phyloP scores from a whole-genome alignment of 2,329 filamentous ascomycete genomes.

The Epichloe coenophiala region DNA sequence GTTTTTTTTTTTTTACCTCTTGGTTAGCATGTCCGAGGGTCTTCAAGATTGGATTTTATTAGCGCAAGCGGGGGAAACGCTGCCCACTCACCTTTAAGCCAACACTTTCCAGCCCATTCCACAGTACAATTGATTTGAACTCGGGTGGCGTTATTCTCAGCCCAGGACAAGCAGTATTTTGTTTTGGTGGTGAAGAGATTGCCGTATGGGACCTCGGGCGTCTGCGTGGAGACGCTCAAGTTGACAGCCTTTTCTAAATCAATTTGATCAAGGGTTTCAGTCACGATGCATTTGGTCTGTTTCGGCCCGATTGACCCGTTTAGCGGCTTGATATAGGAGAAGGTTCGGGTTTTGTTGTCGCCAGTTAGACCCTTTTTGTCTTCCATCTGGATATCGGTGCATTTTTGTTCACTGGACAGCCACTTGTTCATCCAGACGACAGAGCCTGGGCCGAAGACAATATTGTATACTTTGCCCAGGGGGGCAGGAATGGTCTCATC shows the following conservation, averaged over 20 bases:
- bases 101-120: conserved; percentile 96
- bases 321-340: conserved; percentile 85
- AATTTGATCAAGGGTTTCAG: conserved; percentile 67
- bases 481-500: conserved; percentile 81
- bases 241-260: conserved; percentile 81
- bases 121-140: conserved; percentile 80
- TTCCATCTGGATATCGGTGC: conserved; percentile 72
- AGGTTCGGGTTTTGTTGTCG: conserved; percentile 62
- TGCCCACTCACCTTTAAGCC: conserved; percentile 66
- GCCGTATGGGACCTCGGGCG: conserved; percentile 87
- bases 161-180: conserved; percentile 90
- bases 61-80: no score
- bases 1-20: not conserved
- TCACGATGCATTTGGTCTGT: conserved; percentile 88
- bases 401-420: conserved; percentile 78
- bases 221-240: conserved; percentile 73
- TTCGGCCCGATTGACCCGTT: conserved; percentile 74
- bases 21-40: no score
- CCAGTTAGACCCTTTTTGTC: conserved; percentile 66
- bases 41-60: no score
- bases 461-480: conserved; percentile 77
- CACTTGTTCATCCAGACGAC: conserved; percentile 75
- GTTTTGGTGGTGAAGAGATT: conserved; percentile 89
- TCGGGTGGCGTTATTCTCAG: conserved; percentile 69
- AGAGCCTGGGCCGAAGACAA: conserved; percentile 75